Conservation (phyloP, 2,329 filamentous ascomycete species). For the Hypoxylon sp. region DNA sequence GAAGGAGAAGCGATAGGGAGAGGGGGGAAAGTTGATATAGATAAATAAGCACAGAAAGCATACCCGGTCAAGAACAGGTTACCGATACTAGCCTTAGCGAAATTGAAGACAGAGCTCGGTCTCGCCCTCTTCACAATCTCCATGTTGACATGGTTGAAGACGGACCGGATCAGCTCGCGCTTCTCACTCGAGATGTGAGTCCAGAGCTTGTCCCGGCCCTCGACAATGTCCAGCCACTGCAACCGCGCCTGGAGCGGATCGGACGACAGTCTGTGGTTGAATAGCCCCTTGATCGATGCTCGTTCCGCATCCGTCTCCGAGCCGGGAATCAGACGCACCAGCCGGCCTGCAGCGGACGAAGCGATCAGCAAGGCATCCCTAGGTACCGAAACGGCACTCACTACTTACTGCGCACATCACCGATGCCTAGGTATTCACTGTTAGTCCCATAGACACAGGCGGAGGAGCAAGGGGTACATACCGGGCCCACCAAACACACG, state of each 20-base stretch:
- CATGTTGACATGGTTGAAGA: slow-evolving; percentile 80
- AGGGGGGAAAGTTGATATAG: not conserved
- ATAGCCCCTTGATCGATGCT: slow-evolving; percentile 81
- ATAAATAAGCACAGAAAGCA: not conserved
- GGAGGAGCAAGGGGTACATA: slow-evolving; percentile 51
- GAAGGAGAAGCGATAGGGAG: not conserved
- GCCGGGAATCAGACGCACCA: slow-evolving; percentile 90
- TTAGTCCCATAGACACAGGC: slow-evolving; percentile 16
- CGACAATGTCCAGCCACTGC: slow-evolving; percentile 92
- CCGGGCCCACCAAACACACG: slow-evolving; percentile 95
- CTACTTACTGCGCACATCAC: slow-evolving; percentile 52
- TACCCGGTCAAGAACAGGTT: slow-evolving; percentile 84
- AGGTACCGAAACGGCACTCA: not conserved
- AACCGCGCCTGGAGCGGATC: slow-evolving; percentile 70
- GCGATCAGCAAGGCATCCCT: not conserved
- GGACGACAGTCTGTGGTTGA: slow-evolving; percentile 85
- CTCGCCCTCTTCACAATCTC: slow-evolving; percentile 83
- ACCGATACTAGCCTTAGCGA: slow-evolving; percentile 79
- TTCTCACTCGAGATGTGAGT: slow-evolving; percentile 75
- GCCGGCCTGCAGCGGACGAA: slow-evolving; percentile 69
- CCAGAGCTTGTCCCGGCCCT: slow-evolving; percentile 85
- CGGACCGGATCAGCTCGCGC: slow-evolving; percentile 80
- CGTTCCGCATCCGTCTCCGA: slow-evolving; percentile 71
- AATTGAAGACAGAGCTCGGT: slow-evolving; percentile 81
- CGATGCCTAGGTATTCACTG: slow-evolving; percentile 49